A percentile compares a stretch with the other conserved stretches of the same genome.
Conservation (phyloP, 306 rosid species). For the Fragaria ananassa region DNA sequence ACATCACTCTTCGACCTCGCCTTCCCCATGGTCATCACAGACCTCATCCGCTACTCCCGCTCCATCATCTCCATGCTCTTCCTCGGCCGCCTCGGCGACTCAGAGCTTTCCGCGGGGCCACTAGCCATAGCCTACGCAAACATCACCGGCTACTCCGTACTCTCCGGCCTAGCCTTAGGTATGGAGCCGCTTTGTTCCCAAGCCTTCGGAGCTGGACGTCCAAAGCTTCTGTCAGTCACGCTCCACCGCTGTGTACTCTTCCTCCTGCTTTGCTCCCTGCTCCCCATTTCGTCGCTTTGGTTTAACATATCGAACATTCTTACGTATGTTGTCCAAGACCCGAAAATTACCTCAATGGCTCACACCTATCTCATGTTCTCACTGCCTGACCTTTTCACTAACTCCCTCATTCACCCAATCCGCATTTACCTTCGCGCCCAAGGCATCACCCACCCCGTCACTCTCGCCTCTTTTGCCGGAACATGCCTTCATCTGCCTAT, state of each 20-base stretch:
- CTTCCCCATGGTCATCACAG: constrained; percentile 60
- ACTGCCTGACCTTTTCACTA: constrained; percentile 76
- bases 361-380: constrained; percentile 54
- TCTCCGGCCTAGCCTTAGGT: constrained; percentile 73
- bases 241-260: constrained; percentile 75
- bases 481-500: constrained; percentile 50
- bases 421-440: constrained; percentile 91
- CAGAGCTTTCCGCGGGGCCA: constrained; percentile 66
- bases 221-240: constrained; percentile 61
- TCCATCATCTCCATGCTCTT: constrained; percentile 79
- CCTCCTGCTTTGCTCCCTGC: constrained; percentile 40
- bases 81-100: constrained; percentile 71
- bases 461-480: constrained; percentile 69
- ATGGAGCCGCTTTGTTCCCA: constrained; percentile 96
- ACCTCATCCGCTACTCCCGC: constrained; percentile 74
- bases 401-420: constrained; percentile 79
- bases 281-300: constrained; percentile 83
- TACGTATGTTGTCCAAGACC: constrained; percentile 41
- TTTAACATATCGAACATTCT: constrained; percentile 53
- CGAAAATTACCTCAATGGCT: constrained; percentile 42
- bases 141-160: constrained; percentile 81
- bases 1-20: constrained; percentile 54
- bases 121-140: constrained; percentile 86
- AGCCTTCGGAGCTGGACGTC: constrained; percentile 84
- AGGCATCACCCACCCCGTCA: constrained; percentile 63